A percentile compares a stretch with the other conserved stretches of the same genome.
Conservation (phyloP, 805 yeast species). For the Candida ponderosae region DNA sequence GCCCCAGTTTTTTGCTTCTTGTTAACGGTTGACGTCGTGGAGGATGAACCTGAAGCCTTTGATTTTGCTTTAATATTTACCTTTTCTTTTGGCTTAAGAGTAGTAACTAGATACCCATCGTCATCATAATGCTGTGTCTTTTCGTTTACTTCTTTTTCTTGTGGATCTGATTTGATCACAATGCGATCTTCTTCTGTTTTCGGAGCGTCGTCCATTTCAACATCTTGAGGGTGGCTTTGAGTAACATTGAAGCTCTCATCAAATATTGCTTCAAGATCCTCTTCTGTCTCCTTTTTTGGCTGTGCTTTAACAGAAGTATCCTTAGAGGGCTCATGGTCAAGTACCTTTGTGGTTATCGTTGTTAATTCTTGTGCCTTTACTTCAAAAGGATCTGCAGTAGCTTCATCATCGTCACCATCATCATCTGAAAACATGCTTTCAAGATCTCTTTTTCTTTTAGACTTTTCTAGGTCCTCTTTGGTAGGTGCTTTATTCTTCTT, state of each 20-base stretch:
- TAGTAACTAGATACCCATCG: constrained; percentile 42
- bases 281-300: neutral
- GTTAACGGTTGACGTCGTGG: neutral
- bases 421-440: constrained; percentile 29
- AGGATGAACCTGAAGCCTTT: constrained; percentile 3
- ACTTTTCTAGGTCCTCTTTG: constrained; percentile 5
- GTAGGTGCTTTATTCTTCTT: constrained; percentile 7
- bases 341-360: neutral
- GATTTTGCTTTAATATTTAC: constrained; percentile 13
- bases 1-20: constrained; percentile 16
- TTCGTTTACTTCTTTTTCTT: constrained; percentile 4
- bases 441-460: constrained; percentile 17
- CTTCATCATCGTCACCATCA: constrained; percentile 10
- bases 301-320: too few relatives aligned
- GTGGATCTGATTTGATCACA: constrained; percentile 3
- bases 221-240: constrained; percentile 2
- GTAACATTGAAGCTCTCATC: constrained; percentile 13
- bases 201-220: neutral
- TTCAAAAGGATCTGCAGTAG: neutral
- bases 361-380: neutral
- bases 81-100: constrained; percentile 13
- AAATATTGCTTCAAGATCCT: constrained; percentile 13
- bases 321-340: neutral
- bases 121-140: constrained; percentile 31
- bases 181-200: constrained; percentile 1